These are phyloP conservation scores for Scheffersomyces stipitis DNA, from an alignment of 805 yeast species.

Conservation along the genomic window DNA sequence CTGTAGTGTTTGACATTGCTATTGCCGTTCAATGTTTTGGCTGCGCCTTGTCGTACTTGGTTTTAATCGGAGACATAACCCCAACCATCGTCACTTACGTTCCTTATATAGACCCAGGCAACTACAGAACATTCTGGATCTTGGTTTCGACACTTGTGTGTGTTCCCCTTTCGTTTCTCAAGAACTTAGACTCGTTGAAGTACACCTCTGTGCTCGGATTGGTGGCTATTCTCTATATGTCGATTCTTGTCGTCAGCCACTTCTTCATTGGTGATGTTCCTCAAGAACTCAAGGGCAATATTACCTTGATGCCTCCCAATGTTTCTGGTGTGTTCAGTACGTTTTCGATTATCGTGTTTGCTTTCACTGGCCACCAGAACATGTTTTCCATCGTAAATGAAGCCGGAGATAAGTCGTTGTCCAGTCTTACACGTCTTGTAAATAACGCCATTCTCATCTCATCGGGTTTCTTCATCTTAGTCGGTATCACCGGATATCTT, in stretches of 20 bases:
- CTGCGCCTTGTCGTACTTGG: constrained; percentile 64
- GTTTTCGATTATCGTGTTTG: constrained; percentile 90
- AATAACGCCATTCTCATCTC: constrained; percentile 59
- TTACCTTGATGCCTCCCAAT: constrained; percentile 37
- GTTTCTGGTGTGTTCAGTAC: constrained; percentile 56
- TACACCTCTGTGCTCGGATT: constrained; percentile 84
- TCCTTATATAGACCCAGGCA: constrained; percentile 17
- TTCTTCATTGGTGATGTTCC: constrained; percentile 57
- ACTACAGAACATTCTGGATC: constrained; percentile 59
- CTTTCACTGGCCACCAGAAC: constrained; percentile 94
- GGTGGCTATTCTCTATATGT: constrained; percentile 74
- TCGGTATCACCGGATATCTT: constrained; percentile 81
- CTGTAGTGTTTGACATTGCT: constrained; percentile 64
- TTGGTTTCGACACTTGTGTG: constrained; percentile 43
- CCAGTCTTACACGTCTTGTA: constrained; percentile 48
- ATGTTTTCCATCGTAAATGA: constrained; percentile 90
- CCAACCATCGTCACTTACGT: constrained; percentile 50
- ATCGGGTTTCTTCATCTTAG: constrained; percentile 58
- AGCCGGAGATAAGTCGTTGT: constrained; percentile 54
- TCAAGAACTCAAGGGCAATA: constrained; percentile 25
- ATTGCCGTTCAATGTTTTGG: constrained; percentile 73
- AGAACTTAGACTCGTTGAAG: constrained; percentile 76
- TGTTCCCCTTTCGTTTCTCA: constrained; percentile 70
- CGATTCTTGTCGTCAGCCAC: constrained; percentile 72
- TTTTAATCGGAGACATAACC: constrained; percentile 69